Evolutionary conservation across 169 alveolate species (phyloP), one percentile per base, ranked within the genome.

Genomic region (Babesia divergens): DNA sequence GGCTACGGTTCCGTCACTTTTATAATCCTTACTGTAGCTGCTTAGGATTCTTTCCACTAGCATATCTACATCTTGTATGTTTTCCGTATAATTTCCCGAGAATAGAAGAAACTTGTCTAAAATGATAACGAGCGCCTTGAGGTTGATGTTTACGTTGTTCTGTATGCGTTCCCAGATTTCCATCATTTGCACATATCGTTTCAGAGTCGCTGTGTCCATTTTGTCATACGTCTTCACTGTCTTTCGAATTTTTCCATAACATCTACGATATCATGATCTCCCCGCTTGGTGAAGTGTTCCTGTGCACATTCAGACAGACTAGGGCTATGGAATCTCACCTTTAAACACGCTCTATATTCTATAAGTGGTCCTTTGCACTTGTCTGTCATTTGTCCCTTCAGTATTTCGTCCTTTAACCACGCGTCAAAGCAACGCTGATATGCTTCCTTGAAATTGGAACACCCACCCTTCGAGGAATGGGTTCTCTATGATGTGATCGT

Each of bases 331-430:
- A 4, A n/a, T 1, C 52, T 20, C 70, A 86, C 92, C 70, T 76
- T 44, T 13, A 86, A 46, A 54, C 92, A 86, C n/a, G 84, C 76
- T 71, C 84, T 84, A 47, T 86, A 86, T 16, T 75, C 90, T 40
- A 65, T 65, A 52, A 82, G 82, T 49, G 82, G 64, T 22, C 49
- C 64, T 26, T 77, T 71, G 44, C 92, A 86, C 16, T 83, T 79
- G 59, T 86, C 90, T 62, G 74, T 77, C 64, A 86, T 54, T 34
- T 76, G 74, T 14, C 92, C 92, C 71, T 86, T 86, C 53, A 86
- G 92, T 49, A 86, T 56, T 40, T 86, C 84, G 58, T 86, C 66
- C 53, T 74, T 86, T 51, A 82, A 62, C 92, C 92, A 86, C 22
- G 67, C 49, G 54, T 82, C 76, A 56, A 86, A 86, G 74, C 92